Evolutionary conservation across 1,139 yeast genomes (phyloP).

Genomic region (Meyerozyma guilliermondii): DNA sequence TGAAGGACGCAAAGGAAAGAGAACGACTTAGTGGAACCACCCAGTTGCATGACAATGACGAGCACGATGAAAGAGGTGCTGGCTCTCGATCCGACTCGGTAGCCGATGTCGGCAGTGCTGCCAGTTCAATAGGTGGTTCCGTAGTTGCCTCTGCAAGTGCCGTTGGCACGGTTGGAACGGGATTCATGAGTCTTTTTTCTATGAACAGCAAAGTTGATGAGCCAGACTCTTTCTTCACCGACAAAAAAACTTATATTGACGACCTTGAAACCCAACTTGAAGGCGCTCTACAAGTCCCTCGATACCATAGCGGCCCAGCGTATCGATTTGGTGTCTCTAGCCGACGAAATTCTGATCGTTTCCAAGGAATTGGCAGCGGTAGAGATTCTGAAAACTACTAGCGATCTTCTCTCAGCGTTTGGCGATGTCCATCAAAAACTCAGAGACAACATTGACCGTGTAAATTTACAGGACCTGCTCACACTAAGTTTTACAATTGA

Average conservation of each 20-base stretch:
- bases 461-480: slow-evolving; percentile 79
- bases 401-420: slow-evolving; percentile 52
- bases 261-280: slow-evolving; percentile 69
- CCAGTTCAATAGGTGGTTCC: slow-evolving; percentile 17
- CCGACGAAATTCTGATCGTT: slow-evolving; percentile 47
- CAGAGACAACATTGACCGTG: slow-evolving; percentile 71
- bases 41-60: slow-evolving; percentile 37
- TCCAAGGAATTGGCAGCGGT: slow-evolving; percentile 69
- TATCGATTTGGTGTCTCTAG: slow-evolving; percentile 53
- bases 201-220: slow-evolving; percentile 63
- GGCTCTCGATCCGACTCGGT: slow-evolving; percentile 14
- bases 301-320: slow-evolving; percentile 76
- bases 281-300: slow-evolving; percentile 62
- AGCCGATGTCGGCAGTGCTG: neutral
- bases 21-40: slow-evolving; percentile 56
- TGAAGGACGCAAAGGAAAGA: slow-evolving; percentile 58
- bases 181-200: slow-evolving; percentile 61
- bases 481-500: slow-evolving; percentile 86
- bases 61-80: slow-evolving; percentile 16
- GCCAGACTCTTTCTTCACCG: slow-evolving; percentile 72
- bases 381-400: slow-evolving; percentile 68
- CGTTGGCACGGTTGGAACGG: slow-evolving; percentile 29
- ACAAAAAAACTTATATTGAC: slow-evolving; percentile 66
- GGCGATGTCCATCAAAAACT: slow-evolving; percentile 69
- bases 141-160: slow-evolving; percentile 22